Conservation (phyloP, 225 moss, liverwort and hornwort species). For the Polytrichum formosum region DNA sequence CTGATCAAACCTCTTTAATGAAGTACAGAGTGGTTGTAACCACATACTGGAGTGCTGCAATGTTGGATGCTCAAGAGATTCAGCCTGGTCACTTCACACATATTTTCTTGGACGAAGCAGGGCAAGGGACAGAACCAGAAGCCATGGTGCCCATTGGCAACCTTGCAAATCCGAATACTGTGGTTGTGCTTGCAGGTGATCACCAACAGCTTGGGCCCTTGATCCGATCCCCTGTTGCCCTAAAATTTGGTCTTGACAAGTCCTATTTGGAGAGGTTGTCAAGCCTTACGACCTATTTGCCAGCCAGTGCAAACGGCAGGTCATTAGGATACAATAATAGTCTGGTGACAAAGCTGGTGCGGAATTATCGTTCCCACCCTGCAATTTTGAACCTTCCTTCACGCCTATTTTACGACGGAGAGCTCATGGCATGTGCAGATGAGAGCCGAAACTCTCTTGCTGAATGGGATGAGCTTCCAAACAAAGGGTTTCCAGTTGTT, state of each 20-base stretch:
- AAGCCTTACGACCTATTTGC: conserved; percentile 42
- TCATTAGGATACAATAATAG: conserved; percentile 46
- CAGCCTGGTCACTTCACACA: conserved; percentile 56
- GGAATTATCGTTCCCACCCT: conserved; percentile 65
- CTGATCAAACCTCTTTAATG: conserved; percentile 42
- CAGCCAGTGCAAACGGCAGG: conserved; percentile 44
- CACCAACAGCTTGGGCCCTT: conserved; percentile 57
- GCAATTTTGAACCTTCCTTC: conserved; percentile 60
- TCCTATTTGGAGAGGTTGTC: conserved; percentile 56
- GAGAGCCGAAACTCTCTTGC: conserved; percentile 49
- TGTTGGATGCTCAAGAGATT: conserved; percentile 63
- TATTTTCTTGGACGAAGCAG: conserved; percentile 64
- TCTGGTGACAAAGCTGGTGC: conserved; percentile 57
- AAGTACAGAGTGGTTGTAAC: conserved; percentile 50
- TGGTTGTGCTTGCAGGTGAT: conserved; percentile 61
- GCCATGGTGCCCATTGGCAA: conserved; percentile 59
- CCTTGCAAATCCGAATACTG: conserved; percentile 43
- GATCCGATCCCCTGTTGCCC: conserved; percentile 50
- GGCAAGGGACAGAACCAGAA: conserved; percentile 60
- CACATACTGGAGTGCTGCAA: conserved; percentile 61
- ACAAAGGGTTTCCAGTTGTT: conserved; percentile 45
- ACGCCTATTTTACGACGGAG: conserved; percentile 57
- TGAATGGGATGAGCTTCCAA: conserved; percentile 59
- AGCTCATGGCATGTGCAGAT: conserved; percentile 58
- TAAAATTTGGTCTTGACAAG: conserved; percentile 53